phyloP scores from a whole-genome alignment of 2,329 filamentous ascomycete species.

The Aspergillus sp. region DNA sequence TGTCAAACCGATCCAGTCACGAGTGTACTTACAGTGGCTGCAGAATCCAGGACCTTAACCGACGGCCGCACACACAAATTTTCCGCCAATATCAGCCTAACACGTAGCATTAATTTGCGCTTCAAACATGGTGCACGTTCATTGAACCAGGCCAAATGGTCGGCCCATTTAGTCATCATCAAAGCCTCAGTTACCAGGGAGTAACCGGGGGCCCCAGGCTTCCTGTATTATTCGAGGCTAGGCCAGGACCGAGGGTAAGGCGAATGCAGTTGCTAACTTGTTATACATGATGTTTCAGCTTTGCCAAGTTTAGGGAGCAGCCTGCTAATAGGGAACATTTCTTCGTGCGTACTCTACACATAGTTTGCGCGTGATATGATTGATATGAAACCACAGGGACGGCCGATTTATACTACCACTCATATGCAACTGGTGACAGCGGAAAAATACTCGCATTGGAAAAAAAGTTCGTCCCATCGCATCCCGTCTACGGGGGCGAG shows the following conservation, averaged over 20 bases:
- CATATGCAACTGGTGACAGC: too few species aligned
- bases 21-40: background rate
- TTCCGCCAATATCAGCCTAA: background rate
- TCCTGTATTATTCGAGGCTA: background rate
- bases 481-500: too few species aligned
- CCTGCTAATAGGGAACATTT: background rate
- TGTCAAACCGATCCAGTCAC: background rate
- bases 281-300: background rate
- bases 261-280: background rate
- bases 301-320: background rate
- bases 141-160: background rate
- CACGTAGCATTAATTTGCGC: constrained; percentile 3
- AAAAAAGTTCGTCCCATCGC: too few species aligned
- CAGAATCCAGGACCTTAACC: background rate
- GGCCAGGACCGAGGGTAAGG: background rate
- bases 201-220: background rate
- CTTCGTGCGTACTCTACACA: background rate
- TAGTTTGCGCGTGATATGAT: background rate
- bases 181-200: background rate
- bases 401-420: too few species aligned
- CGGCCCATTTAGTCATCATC: background rate
- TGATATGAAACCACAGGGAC: too few species aligned
- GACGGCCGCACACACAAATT: background rate
- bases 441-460: too few species aligned
- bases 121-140: background rate